Evolutionary conservation across 108 stramenopile genomes (phyloP), one percentile per base, ranked within the genome.

Genomic region (Cylindrotheca closterium): DNA sequence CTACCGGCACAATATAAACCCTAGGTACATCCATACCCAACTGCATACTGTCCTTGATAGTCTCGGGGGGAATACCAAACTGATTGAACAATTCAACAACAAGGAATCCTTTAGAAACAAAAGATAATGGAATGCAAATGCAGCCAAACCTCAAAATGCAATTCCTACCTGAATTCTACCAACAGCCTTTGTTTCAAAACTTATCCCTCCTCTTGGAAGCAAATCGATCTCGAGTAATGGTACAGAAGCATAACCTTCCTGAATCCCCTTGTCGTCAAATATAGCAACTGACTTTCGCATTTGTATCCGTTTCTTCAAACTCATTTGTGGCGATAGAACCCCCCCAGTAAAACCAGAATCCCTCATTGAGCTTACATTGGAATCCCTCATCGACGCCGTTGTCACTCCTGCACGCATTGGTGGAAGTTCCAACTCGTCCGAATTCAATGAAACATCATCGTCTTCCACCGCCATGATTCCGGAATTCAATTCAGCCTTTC

Each of bases 1-100:
- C 88, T 1, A 84, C 85, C 28, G 94, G 94, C 15, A 95, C 81
- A 28, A 95, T 84, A 71, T 88, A 95, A 18, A 91, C 74, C 22
- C 64, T 67, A 18, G 94, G 94, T 22, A 89, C 79, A 1, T 64
- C 64, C 1, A 91, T 56, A 3, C 91, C 94, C 7, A 92, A 47
- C 2, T 48, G 56, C 89, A 95, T 89, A 30, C 74, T 79, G 67
- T 95, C 94, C 63, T 95, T 95, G 68, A 95, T 92, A 19, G 91
- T 95, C 65, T 95, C 94, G 2, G 94, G 94, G 33, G 94, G 94
- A 28, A 95, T 91, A 21, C 91, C 91, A 37, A 89, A 88, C 68
- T 69, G 49, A 55, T 26, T 25, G 47, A 46, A 25, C 21, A 51
- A 4, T 30, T 30, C 12, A 63, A 17, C 30, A 25, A 55, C 27